Base-by-base conservation (phyloP, 192 early-diverging fungal genomes). In the Coemansia aciculifera region DNA sequence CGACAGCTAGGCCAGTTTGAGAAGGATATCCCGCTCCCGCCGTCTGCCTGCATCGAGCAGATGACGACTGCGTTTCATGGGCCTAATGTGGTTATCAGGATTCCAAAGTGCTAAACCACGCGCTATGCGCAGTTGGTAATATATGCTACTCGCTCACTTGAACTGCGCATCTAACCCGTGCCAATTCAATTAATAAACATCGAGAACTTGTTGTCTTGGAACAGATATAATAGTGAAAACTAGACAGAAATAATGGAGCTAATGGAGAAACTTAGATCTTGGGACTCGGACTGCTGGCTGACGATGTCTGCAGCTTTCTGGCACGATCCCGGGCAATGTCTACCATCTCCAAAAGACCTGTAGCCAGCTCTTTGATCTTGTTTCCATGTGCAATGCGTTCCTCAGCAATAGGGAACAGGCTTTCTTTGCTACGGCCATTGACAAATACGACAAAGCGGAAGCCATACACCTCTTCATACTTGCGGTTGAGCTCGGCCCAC, bases 381-480 rank as follows among this genome's bases (percentile, higher is more conserved):
- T 87, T 79, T 46, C 87, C 86, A 69, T 87, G 75, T 5, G 82
- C 68, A 60, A 95, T 86, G 44, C 90, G 73, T 39, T 90, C 77
- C 62, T 91, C 86, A 57, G 93, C 82, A 19, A 94, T 86, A 10
- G 91, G 91, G 39, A 95, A 86, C 61, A 95, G 87, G 40, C 90
- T 88, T 67, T 81, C 79, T 59, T 90, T 86, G 52, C 87, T 85
- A 5, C 92, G 88, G 15, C 91, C 91, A 61, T 89, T 87, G 46
- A 94, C 92, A 85, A 94, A 94, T 27, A 94, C 84, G 15, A 94
- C 90, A 75, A 92, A 94, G 59, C 88, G 87, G 86, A 94, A 94
- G 0, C 90, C 91, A 57, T 89, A 92, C 38, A 83, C 84, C 67
- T 84, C 86, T 68, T 94, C 92, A 59, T 94, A 94, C 68, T 83